These are phyloP conservation scores for Picocystis salinarum DNA, from an alignment of 139 green algal genomes.

Conservation along the genomic window DNA sequence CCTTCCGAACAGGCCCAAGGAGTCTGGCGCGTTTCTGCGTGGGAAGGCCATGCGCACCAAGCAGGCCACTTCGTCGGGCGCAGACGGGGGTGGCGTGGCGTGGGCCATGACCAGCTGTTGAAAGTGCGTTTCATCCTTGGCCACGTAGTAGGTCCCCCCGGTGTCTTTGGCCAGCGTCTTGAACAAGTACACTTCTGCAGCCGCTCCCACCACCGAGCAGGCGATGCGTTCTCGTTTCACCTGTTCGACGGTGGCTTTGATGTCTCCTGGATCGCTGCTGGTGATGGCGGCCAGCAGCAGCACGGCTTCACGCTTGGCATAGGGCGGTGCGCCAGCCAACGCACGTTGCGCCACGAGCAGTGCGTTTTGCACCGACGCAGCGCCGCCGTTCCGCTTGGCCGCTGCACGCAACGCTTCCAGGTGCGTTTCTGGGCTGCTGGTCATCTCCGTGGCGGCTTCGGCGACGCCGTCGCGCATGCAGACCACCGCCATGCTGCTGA, in stretches of 20 bases:
- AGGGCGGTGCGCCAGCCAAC: constrained; percentile 48
- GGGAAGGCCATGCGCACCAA: constrained; percentile 79
- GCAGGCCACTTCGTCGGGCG: constrained; percentile 16
- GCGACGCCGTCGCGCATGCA: constrained; percentile 61
- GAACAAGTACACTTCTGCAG: constrained; percentile 51
- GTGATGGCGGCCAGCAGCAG: constrained; percentile 59
- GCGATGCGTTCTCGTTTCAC: constrained; percentile 20
- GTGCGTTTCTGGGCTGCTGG: constrained; percentile 19
- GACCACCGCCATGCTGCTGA: constrained; percentile 72
- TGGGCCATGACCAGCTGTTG: constrained; percentile 34
- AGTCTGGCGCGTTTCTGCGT: constrained; percentile 16
- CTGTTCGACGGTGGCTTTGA: constrained; percentile 44
- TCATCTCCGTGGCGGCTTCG: constrained; percentile 20
- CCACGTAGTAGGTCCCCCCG: constrained; percentile 61
- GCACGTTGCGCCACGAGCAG: constrained; percentile 41
- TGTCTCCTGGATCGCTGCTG: constrained; percentile 78
- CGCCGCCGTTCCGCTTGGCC: constrained; percentile 22
- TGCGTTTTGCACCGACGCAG: constrained; percentile 65
- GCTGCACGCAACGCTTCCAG: constrained; percentile 14
- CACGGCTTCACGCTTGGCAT: constrained; percentile 72
- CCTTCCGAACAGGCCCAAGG: not conserved
- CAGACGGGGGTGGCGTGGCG: constrained; percentile 32
- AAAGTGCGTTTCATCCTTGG: constrained; percentile 47
- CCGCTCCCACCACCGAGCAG: constrained; percentile 48
- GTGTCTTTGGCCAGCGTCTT: constrained; percentile 40